phyloP scores from a whole-genome alignment of 2,329 filamentous ascomycete genomes.

The Neofusicoccum sp. region DNA sequence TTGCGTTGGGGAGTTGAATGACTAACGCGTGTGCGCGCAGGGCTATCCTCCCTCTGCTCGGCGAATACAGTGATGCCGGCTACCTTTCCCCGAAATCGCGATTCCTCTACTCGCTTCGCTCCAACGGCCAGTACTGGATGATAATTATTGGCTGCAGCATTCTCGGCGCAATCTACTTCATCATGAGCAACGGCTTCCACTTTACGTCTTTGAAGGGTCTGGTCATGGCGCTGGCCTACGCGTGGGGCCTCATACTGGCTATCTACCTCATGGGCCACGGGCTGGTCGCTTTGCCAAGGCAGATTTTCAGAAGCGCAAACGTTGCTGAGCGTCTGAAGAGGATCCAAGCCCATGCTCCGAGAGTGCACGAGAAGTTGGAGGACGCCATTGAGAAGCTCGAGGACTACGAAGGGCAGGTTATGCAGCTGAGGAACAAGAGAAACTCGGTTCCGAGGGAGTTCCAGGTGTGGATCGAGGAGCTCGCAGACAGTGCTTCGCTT shows the following conservation, averaged over 20 bases:
- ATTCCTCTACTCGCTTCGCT: conserved; percentile 77
- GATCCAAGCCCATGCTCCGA: conserved; percentile 76
- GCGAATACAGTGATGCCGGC: conserved; percentile 91
- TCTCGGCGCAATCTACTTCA: conserved; percentile 77
- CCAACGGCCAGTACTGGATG: conserved; percentile 85
- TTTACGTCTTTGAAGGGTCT: conserved; percentile 74
- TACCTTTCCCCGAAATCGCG: conserved; percentile 83
- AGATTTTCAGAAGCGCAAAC: conserved; percentile 75
- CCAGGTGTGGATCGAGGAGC: conserved; percentile 93
- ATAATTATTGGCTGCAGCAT: conserved; percentile 70
- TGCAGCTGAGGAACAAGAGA: conserved; percentile 77
- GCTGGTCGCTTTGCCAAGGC: conserved; percentile 83
- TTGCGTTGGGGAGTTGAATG: neutral
- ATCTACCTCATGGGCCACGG: conserved; percentile 99
- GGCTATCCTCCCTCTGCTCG: conserved; percentile 88
- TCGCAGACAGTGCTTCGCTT: conserved; percentile 72
- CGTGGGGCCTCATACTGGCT: conserved; percentile 85
- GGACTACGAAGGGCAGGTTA: conserved; percentile 76
- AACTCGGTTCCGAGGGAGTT: conserved; percentile 72
- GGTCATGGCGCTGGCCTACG: conserved; percentile 91
- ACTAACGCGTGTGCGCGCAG: conserved; percentile 43
- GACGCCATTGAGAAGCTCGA: conserved; percentile 79
- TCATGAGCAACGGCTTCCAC: conserved; percentile 72
- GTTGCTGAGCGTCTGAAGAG: conserved; percentile 70
- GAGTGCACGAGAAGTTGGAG: conserved; percentile 80